A percentile compares a stretch with the other conserved stretches of the same genome.
Evolutionary conservation across 2,329 filamentous ascomycete species (phyloP).

Genomic region (Arthroderma sp.): DNA sequence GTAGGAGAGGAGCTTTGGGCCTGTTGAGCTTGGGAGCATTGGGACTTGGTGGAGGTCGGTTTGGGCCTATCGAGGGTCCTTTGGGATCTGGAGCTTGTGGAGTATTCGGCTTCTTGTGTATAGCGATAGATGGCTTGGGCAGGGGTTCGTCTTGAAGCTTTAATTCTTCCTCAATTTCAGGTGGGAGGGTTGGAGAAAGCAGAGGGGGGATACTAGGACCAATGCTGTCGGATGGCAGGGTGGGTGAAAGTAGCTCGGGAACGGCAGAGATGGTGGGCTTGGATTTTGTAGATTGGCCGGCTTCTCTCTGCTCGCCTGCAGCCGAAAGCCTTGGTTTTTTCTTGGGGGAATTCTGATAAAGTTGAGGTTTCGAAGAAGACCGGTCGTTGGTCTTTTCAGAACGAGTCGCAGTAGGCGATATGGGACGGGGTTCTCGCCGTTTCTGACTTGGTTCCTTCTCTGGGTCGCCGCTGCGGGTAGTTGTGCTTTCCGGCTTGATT

Average conservation of each 20-base stretch:
- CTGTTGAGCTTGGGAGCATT: constrained; percentile 5
- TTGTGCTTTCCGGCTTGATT: neutral
- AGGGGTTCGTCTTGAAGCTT: constrained; percentile 24
- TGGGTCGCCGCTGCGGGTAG: neutral
- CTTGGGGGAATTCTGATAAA: neutral
- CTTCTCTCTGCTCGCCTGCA: constrained; percentile 1
- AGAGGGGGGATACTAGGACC: constrained; percentile 36
- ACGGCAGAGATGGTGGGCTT: constrained; percentile 15
- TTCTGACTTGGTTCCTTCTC: neutral
- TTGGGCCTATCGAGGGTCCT: neutral
- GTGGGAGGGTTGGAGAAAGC: constrained; percentile 46
- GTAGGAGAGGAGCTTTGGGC: constrained; percentile 1
- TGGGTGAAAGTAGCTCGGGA: constrained; percentile 30
- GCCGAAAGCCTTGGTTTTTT: constrained; percentile 30
- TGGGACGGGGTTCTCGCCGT: neutral
- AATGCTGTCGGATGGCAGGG: constrained; percentile 23
- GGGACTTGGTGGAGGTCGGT: constrained; percentile 11
- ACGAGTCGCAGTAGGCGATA: neutral
- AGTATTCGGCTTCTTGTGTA: constrained; percentile 1
- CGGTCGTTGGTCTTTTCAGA: neutral
- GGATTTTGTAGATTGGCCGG: constrained; percentile 12
- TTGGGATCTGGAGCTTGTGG: neutral
- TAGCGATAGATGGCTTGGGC: neutral
- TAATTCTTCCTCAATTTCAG: constrained; percentile 42
- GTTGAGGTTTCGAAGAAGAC: neutral